Evolutionary conservation across 331 rosid genomes (phyloP), one percentile per base, ranked within the genome.

Genomic region (Spiraea crenata): DNA sequence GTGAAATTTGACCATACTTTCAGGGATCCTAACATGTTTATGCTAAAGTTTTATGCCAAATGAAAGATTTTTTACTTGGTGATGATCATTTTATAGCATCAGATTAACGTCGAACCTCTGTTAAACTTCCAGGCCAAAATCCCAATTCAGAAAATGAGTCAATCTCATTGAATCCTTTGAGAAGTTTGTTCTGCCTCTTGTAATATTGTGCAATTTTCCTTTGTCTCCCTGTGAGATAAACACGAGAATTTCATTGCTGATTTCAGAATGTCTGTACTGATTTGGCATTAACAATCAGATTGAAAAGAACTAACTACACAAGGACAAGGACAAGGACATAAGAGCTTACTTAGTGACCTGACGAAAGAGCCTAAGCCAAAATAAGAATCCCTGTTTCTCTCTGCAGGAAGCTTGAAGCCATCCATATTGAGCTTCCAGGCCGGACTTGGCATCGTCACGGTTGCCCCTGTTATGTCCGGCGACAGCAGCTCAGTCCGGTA

Each of bases 361-460:
- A 84, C 37, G 74, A 82, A 79, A 68, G 82, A n/a, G 52, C 84
- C 85, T 69, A 78, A 61, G 69, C 85, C 93, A 84, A 80, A 87
- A 49, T 74, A 84, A 75, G 96, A 74, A 12, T 73, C 76, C 80
- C 58, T 79, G 31, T 64, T 79, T 44, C 80, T 85, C 31, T 85
- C 76, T 5, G 96, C 31, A 25, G 31, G 96, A 55, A 87, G 79
- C 6, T 52, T 84, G 79, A 82, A 65, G 39, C 76, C 81, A 7
- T 88, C 96, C 82, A 93, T 82, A 37, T 77, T 90, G 81, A 93
- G 92, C 77, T 90, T 80, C 98, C 98, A 93, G 4, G 96, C 79
- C 11, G 96, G 87, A 25, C 83, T 83, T 11, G 88, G 74, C 86
- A 71, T 61, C 4, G 72, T 51, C 37, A 70, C 83, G 15, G 73